phyloP scores from a whole-genome alignment of 2,329 filamentous ascomycete species.

The Gaeumannomyces sp. region DNA sequence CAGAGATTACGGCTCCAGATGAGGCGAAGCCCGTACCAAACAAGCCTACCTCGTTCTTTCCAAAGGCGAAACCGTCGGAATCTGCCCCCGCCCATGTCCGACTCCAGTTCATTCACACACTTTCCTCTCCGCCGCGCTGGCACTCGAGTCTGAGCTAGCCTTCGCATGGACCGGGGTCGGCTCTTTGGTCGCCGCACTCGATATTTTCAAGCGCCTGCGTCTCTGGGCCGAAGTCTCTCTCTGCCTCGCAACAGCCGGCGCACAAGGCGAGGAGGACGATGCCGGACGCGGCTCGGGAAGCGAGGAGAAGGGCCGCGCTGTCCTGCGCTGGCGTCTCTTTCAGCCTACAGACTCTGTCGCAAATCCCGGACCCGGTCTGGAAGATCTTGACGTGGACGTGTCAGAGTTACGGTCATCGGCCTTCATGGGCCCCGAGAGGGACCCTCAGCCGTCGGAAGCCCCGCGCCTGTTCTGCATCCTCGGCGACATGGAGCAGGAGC shows the following conservation, averaged over 20 bases:
- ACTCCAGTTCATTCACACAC: slow-evolving; percentile 74
- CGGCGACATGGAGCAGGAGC: slow-evolving; percentile 76
- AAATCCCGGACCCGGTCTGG: slow-evolving; percentile 30
- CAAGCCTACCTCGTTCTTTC: slow-evolving; percentile 72
- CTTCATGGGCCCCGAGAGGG: slow-evolving; percentile 57
- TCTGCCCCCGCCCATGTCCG: slow-evolving; percentile 72
- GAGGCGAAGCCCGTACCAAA: slow-evolving; percentile 19
- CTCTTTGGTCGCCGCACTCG: slow-evolving; percentile 80
- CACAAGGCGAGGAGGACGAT: slow-evolving; percentile 56
- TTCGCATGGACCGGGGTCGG: slow-evolving; percentile 88
- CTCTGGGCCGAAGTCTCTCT: slow-evolving; percentile 94
- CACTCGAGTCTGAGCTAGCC: slow-evolving; percentile 91
- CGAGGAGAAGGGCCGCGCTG: slow-evolving; percentile 73
- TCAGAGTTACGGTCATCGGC: slow-evolving; percentile 47
- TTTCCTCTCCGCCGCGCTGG: slow-evolving; percentile 84
- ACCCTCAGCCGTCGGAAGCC: slow-evolving; percentile 71
- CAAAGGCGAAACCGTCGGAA: slow-evolving; percentile 66
- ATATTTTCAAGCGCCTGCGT: slow-evolving; percentile 89
- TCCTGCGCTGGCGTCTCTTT: slow-evolving; percentile 76
- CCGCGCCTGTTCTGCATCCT: slow-evolving; percentile 88
- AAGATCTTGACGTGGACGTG: slow-evolving; percentile 50
- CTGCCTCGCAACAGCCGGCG: slow-evolving; percentile 63
- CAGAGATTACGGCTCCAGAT: slow-evolving; percentile 36
- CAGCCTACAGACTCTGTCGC: slow-evolving; percentile 35
- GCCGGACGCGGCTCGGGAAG: slow-evolving; percentile 47